Conservation (phyloP, 192 early-diverging fungal species). For the Dispira parvispora region DNA sequence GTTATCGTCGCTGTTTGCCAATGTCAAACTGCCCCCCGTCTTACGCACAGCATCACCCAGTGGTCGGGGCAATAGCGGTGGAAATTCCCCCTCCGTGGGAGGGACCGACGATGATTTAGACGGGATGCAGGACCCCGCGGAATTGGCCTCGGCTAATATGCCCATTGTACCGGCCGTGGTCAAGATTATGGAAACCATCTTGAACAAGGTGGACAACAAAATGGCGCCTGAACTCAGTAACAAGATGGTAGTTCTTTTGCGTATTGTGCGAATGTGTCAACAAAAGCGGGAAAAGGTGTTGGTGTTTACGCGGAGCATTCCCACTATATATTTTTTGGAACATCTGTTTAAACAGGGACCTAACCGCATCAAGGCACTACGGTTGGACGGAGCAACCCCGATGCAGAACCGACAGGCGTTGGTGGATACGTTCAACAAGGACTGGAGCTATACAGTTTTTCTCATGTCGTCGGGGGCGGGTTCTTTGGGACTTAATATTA, state of each 20-base stretch:
- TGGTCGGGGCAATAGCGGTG: not conserved
- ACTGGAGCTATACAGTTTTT: constrained; percentile 23
- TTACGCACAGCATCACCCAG: too few species aligned
- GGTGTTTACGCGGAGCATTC: constrained; percentile 52
- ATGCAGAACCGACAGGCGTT: constrained; percentile 29
- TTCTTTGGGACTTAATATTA: constrained; percentile 47
- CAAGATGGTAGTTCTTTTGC: constrained; percentile 37
- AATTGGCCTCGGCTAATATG: not conserved
- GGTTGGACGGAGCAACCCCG: constrained; percentile 36
- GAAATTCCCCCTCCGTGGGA: not conserved
- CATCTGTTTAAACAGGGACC: not conserved
- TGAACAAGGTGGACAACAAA: not conserved
- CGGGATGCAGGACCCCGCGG: not conserved
- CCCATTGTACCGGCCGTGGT: not conserved
- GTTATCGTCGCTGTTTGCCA: too few species aligned
- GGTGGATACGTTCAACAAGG: constrained; percentile 46
- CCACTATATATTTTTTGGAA: constrained; percentile 34
- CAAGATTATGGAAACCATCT: not conserved
- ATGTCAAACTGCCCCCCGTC: too few species aligned
- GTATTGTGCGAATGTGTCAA: constrained; percentile 32
- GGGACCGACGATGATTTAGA: not conserved
- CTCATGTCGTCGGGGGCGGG: constrained; percentile 39
- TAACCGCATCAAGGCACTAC: constrained; percentile 15
- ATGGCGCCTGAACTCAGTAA: constrained; percentile 15
- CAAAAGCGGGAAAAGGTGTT: constrained; percentile 44